Percentiles rank a stretch among this genome's conserved stretches.
phyloP scores from a whole-genome alignment of 192 early-diverging fungal genomes.

The Fimicolochytrium jonesii region DNA sequence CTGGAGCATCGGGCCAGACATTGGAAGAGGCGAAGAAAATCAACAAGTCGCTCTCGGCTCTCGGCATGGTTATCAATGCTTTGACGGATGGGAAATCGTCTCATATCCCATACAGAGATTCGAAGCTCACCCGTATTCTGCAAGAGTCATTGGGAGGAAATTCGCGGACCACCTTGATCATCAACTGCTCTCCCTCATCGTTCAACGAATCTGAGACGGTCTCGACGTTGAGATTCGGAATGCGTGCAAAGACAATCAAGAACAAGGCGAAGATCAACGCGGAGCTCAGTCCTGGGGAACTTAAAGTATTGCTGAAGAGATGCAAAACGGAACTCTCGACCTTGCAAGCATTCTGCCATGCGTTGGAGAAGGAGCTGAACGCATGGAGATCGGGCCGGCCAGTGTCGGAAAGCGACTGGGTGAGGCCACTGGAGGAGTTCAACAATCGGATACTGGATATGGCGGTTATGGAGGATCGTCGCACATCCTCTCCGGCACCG shows the following conservation, averaged over 20 bases:
- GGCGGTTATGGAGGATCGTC: not conserved
- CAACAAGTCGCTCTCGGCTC: conserved; percentile 95
- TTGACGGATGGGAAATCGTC: conserved; percentile 98
- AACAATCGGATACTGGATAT: too few species aligned
- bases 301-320: conserved; percentile 92
- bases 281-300: conserved; percentile 89
- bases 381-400: conserved; percentile 71
- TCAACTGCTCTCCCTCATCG: conserved; percentile 96
- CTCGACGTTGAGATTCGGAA: conserved; percentile 92
- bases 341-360: conserved; percentile 77
- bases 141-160: conserved; percentile 99
- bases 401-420: conserved; percentile 40
- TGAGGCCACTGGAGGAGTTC: conserved; percentile 15
- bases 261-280: conserved; percentile 99
- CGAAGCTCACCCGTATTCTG: conserved; percentile 96
- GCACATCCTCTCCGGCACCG: conserved; percentile 35
- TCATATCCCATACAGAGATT: conserved; percentile 98
- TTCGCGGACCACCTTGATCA: conserved; percentile 97
- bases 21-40: conserved; percentile 99
- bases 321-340: conserved; percentile 74
- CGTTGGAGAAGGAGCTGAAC: conserved; percentile 83
- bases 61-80: conserved; percentile 99
- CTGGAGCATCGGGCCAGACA: conserved; percentile 96
- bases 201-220: conserved; percentile 97
- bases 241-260: conserved; percentile 97